These are phyloP conservation scores for Globisporangium uncinulatum DNA, from an alignment of 352 stramenopile genomes.

Conservation along the genomic window DNA sequence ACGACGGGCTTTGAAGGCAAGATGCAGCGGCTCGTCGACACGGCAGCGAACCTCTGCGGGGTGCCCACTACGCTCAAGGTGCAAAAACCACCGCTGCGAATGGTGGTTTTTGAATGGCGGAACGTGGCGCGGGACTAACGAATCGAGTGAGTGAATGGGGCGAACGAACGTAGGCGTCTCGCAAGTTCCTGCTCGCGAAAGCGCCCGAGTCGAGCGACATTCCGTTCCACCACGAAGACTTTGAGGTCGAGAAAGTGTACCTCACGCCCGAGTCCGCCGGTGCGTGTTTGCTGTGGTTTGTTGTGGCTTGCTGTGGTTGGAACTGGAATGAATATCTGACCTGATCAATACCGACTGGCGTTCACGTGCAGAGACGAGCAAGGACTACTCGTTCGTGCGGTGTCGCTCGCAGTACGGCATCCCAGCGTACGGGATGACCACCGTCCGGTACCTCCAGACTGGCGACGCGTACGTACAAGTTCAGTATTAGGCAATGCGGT, in stretches of 20 bases:
- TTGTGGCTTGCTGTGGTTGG: neutral
- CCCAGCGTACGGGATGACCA: slow-evolving; percentile 82
- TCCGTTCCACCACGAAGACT: slow-evolving; percentile 78
- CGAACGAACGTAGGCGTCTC: slow-evolving; percentile 25
- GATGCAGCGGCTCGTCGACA: slow-evolving; percentile 85
- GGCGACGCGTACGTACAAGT: slow-evolving; percentile 56
- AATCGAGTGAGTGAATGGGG: too few species aligned
- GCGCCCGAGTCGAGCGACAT: slow-evolving; percentile 35
- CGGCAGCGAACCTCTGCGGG: slow-evolving; percentile 57
- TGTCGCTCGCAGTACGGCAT: slow-evolving; percentile 83
- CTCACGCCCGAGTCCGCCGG: slow-evolving; percentile 62
- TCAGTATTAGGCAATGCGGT: too few species aligned
- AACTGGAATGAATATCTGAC: too few species aligned
- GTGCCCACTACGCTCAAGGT: slow-evolving; percentile 73
- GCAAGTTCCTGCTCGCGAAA: slow-evolving; percentile 67
- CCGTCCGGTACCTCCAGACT: slow-evolving; percentile 70
- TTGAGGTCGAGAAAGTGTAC: slow-evolving; percentile 86
- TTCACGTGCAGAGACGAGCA: slow-evolving; percentile 43
- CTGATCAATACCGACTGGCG: neutral
- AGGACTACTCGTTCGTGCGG: slow-evolving; percentile 84
- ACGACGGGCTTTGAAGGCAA: slow-evolving; percentile 80
- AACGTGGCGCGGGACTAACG: too few species aligned
- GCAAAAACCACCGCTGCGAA: neutral
- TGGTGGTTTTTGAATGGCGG: too few species aligned
- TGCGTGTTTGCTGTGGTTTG: slow-evolving; percentile 11